phyloP scores from a whole-genome alignment of 192 early-diverging fungal genomes.

The Entophlyctis luteolus region DNA sequence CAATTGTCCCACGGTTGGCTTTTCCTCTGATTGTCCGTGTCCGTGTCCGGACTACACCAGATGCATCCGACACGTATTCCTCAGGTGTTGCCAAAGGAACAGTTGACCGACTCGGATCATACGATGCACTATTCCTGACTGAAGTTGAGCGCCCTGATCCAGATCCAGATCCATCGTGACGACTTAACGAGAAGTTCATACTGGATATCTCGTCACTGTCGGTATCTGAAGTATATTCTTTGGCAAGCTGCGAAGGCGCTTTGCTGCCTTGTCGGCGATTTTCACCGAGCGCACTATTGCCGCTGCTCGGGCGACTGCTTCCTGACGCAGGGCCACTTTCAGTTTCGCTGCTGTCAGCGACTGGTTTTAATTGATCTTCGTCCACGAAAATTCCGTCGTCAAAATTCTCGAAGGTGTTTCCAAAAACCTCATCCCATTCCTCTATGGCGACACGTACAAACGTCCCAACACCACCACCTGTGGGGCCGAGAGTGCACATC shows the following conservation, averaged over 20 bases:
- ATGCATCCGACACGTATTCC: not conserved
- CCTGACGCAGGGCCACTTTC: not conserved
- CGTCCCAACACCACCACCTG: conserved; percentile 37
- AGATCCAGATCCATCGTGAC: too few relatives aligned
- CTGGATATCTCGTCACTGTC: not conserved
- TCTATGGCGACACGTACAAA: conserved; percentile 39
- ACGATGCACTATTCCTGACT: not conserved
- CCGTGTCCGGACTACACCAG: not conserved
- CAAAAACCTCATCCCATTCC: conserved; percentile 35
- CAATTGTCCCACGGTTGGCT: conserved; percentile 4
- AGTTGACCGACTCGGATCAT: not conserved
- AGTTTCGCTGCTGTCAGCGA: not conserved
- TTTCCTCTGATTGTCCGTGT: not conserved
- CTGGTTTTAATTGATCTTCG: not conserved
- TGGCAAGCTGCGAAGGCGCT: not conserved
- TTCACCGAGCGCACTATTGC: not conserved
- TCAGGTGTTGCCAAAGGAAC: not conserved
- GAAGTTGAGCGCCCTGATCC: not conserved
- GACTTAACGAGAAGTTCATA: too few relatives aligned
- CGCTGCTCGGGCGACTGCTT: not conserved
- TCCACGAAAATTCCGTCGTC: not conserved
- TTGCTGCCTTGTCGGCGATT: not conserved
- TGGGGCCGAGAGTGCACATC: conserved; percentile 38
- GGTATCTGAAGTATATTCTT: not conserved
- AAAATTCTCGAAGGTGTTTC: not conserved